Percentiles rank a stretch among this genome's conserved stretches.
Evolutionary conservation across 495 filamentous ascomycete genomes (phyloP).

Genomic region (Peziza echinospora): DNA sequence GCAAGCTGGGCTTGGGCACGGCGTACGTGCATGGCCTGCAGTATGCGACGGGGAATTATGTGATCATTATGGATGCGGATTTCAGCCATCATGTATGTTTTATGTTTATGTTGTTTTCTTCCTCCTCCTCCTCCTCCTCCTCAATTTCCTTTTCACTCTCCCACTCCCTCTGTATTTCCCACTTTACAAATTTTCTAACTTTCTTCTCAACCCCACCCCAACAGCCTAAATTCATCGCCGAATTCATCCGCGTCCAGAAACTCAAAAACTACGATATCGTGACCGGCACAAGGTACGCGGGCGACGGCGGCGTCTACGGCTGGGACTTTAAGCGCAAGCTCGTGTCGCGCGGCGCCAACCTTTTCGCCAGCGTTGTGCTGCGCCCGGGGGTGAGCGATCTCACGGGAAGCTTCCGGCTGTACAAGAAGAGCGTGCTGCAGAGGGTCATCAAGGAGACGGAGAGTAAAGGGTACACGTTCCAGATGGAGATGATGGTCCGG

Average conservation of each 20-base stretch:
- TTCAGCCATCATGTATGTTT: conserved; percentile 97
- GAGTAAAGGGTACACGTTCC: conserved; percentile 92
- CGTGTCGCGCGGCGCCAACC: conserved; percentile 72
- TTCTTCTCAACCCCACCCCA: no score
- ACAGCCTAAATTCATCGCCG: conserved; percentile 19
- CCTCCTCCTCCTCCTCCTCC: no score
- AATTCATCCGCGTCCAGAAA: conserved; percentile 20
- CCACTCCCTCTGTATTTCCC: no score
- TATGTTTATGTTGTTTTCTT: no score
- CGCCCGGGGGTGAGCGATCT: conserved; percentile 90
- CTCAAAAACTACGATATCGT: conserved; percentile 72
- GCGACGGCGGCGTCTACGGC: conserved; percentile 78
- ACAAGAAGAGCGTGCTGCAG: conserved; percentile 75
- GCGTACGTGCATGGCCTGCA: conserved; percentile 90
- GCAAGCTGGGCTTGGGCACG: conserved; percentile 89
- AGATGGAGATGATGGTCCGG: conserved; percentile 63
- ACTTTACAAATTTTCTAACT: no score
- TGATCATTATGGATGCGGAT: conserved; percentile 99
- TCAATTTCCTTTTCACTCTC: no score
- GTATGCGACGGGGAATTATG: conserved; percentile 70
- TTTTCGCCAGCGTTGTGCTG: conserved; percentile 86
- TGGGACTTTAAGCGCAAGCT: conserved; percentile 97
- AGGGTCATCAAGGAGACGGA: conserved; percentile 75
- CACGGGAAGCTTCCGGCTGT: conserved; percentile 83
- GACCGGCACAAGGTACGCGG: conserved; percentile 82